Conservation (phyloP, 163 green algal species). For the Chlorella variabilis region DNA sequence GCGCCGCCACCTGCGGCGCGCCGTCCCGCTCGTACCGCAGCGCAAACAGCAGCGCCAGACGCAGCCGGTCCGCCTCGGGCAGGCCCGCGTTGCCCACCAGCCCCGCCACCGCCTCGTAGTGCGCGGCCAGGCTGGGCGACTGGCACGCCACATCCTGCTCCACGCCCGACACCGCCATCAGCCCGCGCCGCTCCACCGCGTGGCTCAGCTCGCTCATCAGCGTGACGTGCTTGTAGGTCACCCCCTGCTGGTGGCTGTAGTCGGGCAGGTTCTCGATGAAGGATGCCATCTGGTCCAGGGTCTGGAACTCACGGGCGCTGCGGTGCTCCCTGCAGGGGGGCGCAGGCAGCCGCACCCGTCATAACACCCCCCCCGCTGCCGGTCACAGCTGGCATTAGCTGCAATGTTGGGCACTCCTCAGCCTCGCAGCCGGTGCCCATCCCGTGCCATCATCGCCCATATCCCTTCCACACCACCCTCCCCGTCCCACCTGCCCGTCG, state of each 20-base stretch:
- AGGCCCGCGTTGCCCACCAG: slow-evolving; percentile 58
- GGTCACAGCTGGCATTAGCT: too few species aligned
- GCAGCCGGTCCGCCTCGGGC: slow-evolving; percentile 58
- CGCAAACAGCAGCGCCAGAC: slow-evolving; percentile 89
- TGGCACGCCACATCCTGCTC: slow-evolving; percentile 95
- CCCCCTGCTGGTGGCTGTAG: slow-evolving; percentile 84
- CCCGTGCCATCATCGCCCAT: too few species aligned
- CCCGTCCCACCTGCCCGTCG: slow-evolving; percentile 47
- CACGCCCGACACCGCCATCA: slow-evolving; percentile 84
- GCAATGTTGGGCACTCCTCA: too few species aligned
- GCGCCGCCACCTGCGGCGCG: slow-evolving; percentile 52
- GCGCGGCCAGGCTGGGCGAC: slow-evolving; percentile 36
- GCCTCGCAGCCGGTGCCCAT: too few species aligned
- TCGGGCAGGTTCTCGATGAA: slow-evolving; percentile 94
- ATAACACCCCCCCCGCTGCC: too few species aligned
- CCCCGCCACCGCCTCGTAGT: slow-evolving; percentile 57
- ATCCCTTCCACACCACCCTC: too few species aligned
- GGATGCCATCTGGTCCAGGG: slow-evolving; percentile 93
- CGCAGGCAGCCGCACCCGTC: neutral
- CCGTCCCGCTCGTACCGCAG: slow-evolving; percentile 93
- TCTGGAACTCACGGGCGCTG: slow-evolving; percentile 67
- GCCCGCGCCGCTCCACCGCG: slow-evolving; percentile 71
- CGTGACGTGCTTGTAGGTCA: slow-evolving; percentile 95
- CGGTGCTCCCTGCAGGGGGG: slow-evolving; percentile 18
- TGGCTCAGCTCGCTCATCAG: slow-evolving; percentile 90